Conservation (phyloP, 2,329 filamentous ascomycete species). For the Albifimbria verrucaria region DNA sequence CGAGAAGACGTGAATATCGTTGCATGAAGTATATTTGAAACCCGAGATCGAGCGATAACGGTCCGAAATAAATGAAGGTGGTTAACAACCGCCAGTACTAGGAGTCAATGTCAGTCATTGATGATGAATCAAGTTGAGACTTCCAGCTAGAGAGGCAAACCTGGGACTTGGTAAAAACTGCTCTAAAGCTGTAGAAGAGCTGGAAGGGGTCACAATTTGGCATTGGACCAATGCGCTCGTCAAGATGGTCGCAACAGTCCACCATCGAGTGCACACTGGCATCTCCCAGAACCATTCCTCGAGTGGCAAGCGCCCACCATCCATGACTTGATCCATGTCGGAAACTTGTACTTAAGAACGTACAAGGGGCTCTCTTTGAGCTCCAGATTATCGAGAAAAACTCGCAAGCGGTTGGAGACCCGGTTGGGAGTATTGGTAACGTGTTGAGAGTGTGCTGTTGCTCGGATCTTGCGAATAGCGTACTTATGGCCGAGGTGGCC, state of each 20-base stretch:
- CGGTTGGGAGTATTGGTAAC: no score
- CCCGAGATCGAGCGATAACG: constrained; percentile 86
- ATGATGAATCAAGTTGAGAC: background rate
- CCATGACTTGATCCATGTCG: constrained; percentile 57
- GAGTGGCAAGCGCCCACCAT: constrained; percentile 68
- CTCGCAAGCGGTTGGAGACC: background rate
- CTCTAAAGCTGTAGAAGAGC: constrained; percentile 92
- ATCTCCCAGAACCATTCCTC: constrained; percentile 99
- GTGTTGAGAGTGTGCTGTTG: no score
- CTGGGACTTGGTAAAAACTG: constrained; percentile 89
- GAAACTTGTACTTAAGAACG: no score
- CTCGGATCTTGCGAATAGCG: background rate
- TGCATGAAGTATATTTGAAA: constrained; percentile 99
- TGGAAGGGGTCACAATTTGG: constrained; percentile 91
- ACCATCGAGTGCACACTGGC: constrained; percentile 93
- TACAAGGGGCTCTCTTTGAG: no score
- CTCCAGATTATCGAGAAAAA: background rate
- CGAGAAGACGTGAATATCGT: constrained; percentile 89
- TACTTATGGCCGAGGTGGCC: background rate
- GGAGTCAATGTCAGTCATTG: constrained; percentile 13
- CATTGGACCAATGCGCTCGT: constrained; percentile 91
- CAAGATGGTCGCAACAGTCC: constrained; percentile 88
- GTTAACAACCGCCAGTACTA: constrained; percentile 97
- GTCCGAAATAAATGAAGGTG: constrained; percentile 96
- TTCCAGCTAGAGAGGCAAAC: constrained; percentile 44